Conservation (phyloP, 257 asterid genomes). For the Salvia hispanica region DNA sequence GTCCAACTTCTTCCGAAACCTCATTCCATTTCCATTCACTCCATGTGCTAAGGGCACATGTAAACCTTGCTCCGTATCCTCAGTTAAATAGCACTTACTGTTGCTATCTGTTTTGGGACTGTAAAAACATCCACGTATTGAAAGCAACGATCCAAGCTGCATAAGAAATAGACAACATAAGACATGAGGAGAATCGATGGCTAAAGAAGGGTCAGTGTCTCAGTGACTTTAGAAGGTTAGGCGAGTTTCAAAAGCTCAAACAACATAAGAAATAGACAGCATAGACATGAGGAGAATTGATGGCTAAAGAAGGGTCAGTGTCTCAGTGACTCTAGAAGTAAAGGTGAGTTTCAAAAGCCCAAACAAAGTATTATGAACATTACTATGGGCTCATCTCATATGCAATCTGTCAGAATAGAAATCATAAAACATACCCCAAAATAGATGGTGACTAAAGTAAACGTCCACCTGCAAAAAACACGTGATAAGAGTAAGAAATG, state of each 20-base stretch:
- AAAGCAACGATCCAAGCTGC: slow-evolving; percentile 78
- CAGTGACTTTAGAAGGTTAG: slow-evolving; percentile 23
- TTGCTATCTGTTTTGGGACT: slow-evolving; percentile 31
- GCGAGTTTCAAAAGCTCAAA: slow-evolving; percentile 31
- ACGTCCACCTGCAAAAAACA: slow-evolving; percentile 79
- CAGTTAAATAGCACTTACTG: slow-evolving; percentile 29
- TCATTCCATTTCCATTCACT: slow-evolving; percentile 38
- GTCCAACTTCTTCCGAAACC: slow-evolving; percentile 30
- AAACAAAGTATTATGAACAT: neutral
- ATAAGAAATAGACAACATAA: slow-evolving; percentile 33
- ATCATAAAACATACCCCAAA: slow-evolving; percentile 67
- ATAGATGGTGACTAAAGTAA: slow-evolving; percentile 76
- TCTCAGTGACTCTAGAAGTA: slow-evolving; percentile 16
- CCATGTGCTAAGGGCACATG: slow-evolving; percentile 48
- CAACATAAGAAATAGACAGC: slow-evolving; percentile 48
- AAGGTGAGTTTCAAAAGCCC: neutral
- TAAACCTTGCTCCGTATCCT: slow-evolving; percentile 65
- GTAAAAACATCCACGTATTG: slow-evolving; percentile 67
- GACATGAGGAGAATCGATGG: slow-evolving; percentile 26
- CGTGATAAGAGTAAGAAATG: slow-evolving; percentile 6
- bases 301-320: neutral
- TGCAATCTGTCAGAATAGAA: slow-evolving; percentile 28
- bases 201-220: neutral
- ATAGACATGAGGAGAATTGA: slow-evolving; percentile 28
- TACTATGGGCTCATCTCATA: slow-evolving; percentile 14